phyloP scores from a whole-genome alignment of 1,139 yeast species.

The Magnusiomyces magnusii region DNA sequence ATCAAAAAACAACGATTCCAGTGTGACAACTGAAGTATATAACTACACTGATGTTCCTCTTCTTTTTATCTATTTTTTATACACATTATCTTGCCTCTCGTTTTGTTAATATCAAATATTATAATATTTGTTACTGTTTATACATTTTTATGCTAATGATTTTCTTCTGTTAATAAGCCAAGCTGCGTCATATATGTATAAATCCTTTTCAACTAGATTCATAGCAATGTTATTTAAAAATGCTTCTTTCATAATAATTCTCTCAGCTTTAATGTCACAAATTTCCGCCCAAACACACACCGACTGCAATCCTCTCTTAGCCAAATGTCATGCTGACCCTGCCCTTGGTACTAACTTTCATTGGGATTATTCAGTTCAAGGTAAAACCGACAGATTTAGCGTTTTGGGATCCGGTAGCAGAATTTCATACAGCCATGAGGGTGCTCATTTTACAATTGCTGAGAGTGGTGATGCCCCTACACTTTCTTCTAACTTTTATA shows the following conservation, averaged over 20 bases:
- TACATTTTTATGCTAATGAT: no score
- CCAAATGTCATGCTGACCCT: conserved; percentile 13
- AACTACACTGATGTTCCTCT: not conserved
- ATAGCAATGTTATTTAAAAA: not conserved
- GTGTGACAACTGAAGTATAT: not conserved
- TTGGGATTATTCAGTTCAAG: conserved; percentile 19
- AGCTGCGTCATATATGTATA: no score
- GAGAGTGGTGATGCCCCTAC: conserved; percentile 70
- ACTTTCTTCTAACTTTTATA: conserved; percentile 63
- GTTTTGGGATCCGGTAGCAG: conserved; percentile 19
- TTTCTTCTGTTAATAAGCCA: no score
- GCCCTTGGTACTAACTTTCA: conserved; percentile 19
- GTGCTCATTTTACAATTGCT: conserved; percentile 52
- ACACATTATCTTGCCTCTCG: no score
- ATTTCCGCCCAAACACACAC: conserved; percentile 24
- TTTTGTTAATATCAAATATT: no score
- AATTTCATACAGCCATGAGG: conserved; percentile 39
- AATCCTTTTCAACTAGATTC: no score
- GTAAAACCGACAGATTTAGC: conserved; percentile 14
- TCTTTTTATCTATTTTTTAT: not conserved
- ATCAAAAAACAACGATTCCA: not conserved
- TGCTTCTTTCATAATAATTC: not conserved
- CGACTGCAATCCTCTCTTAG: conserved; percentile 21
- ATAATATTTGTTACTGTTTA: not conserved
- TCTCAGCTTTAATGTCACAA: not conserved